Evolutionary conservation across 345 rosid genomes (phyloP).

Genomic region (Limnanthes douglasii): DNA sequence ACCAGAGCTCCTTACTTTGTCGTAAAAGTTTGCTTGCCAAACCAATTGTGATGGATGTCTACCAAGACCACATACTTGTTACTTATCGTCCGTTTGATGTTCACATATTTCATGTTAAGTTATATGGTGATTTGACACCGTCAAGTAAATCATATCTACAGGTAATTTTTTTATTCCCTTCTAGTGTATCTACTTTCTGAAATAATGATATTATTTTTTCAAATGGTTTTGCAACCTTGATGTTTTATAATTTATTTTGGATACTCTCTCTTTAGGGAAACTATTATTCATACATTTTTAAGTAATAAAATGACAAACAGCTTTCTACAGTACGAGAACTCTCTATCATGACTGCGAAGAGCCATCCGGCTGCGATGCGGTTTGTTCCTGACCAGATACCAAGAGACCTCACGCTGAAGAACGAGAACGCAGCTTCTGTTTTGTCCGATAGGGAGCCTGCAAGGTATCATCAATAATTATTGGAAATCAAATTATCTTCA

Average conservation of each 20-base stretch:
- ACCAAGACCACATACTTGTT: slow-evolving; percentile 69
- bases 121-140: slow-evolving; percentile 70
- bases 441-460: slow-evolving; percentile 53
- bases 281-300: slow-evolving; percentile 53
- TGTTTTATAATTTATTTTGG: slow-evolving; percentile 11
- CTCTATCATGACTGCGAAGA: slow-evolving; percentile 98
- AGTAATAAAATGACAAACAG: slow-evolving; percentile 99
- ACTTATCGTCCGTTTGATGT: slow-evolving; percentile 88
- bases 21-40: slow-evolving; percentile 75
- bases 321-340: slow-evolving; percentile 99
- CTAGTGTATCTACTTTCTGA: slow-evolving; percentile 1
- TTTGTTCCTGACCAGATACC: slow-evolving; percentile 83
- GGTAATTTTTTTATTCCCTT: slow-evolving; percentile 30
- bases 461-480: slow-evolving; percentile 30
- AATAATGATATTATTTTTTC: not conserved
- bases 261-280: slow-evolving; percentile 14
- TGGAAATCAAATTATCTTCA: slow-evolving; percentile 5
- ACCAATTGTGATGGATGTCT: slow-evolving; percentile 97
- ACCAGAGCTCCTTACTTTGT: slow-evolving; percentile 81
- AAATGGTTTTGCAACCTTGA: slow-evolving; percentile 4
- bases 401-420: slow-evolving; percentile 28
- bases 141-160: slow-evolving; percentile 61
- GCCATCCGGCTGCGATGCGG: slow-evolving; percentile 99
- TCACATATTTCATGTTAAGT: slow-evolving; percentile 70
- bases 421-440: slow-evolving; percentile 37